These are phyloP conservation scores for Dissophora globulifera DNA, from an alignment of 192 early-diverging fungal species.

Conservation along the genomic window DNA sequence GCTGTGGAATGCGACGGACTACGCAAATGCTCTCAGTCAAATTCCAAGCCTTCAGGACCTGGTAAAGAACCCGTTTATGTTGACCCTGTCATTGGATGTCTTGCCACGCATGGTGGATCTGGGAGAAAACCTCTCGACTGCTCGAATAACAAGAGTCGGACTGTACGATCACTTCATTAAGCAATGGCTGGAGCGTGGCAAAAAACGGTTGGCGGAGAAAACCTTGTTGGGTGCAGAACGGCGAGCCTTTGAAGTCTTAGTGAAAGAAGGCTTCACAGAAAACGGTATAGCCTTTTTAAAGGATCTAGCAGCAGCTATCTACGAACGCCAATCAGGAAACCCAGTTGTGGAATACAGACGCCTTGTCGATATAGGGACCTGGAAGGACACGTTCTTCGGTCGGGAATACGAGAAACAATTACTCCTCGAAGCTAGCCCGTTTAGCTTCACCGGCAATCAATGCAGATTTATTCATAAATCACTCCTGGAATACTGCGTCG, in stretches of 20 bases:
- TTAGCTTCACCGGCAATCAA: slow-evolving; percentile 2
- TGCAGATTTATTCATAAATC: slow-evolving; percentile 11
- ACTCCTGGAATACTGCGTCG: slow-evolving; percentile 8
- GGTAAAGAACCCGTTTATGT: slow-evolving; percentile 11
- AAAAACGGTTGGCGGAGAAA: not conserved
- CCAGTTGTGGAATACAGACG: slow-evolving; percentile 6
- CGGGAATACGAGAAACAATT: slow-evolving; percentile 3
- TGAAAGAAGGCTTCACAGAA: slow-evolving; percentile 13
- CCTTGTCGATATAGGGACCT: not conserved
- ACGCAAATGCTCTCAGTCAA: not conserved
- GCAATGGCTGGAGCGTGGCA: not conserved
- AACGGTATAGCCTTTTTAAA: slow-evolving; percentile 21
- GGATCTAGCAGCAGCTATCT: slow-evolving; percentile 19
- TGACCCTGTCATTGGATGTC: slow-evolving; percentile 13
- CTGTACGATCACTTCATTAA: slow-evolving; percentile 12
- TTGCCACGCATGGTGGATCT: slow-evolving; percentile 1
- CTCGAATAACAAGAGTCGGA: not conserved
- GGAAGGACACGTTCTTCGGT: slow-evolving; percentile 12
- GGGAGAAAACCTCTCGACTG: not conserved
- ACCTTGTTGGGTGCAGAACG: not conserved
- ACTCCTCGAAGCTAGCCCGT: slow-evolving; percentile 2
- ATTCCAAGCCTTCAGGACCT: slow-evolving; percentile 6
- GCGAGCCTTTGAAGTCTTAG: not conserved
- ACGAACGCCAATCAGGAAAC: slow-evolving; percentile 16
- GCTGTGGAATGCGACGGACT: not conserved